phyloP scores from a whole-genome alignment of 2,329 filamentous ascomycete genomes.

The Thermomyces lanuginosus region DNA sequence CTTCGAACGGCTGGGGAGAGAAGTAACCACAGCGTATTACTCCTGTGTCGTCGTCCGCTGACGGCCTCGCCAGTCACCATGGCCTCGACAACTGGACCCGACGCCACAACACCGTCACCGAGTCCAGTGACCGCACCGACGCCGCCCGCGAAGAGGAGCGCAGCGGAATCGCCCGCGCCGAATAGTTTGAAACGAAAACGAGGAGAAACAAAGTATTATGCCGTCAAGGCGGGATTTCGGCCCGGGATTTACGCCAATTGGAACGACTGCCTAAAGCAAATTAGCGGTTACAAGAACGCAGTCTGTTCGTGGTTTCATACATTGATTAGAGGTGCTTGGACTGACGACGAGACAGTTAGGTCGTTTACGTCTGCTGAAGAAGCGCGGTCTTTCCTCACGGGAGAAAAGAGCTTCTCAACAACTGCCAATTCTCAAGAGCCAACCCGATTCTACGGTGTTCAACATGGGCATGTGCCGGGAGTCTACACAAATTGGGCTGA shows the following conservation, averaged over 20 bases:
- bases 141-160: constrained; percentile 12
- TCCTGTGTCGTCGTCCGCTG: background rate
- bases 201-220: constrained; percentile 43
- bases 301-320: constrained; percentile 41
- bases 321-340: constrained; percentile 1
- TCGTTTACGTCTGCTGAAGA: constrained; percentile 58
- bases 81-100: constrained; percentile 13
- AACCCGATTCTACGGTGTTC: constrained; percentile 45
- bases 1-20: constrained; percentile 1
- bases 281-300: constrained; percentile 48
- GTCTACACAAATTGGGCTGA: constrained; percentile 53
- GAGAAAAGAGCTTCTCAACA: constrained; percentile 35
- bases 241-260: constrained; percentile 50
- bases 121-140: constrained; percentile 15
- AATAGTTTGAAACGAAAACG: constrained; percentile 42
- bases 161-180: constrained; percentile 16
- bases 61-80: constrained; percentile 9
- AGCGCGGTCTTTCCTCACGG: constrained; percentile 60
- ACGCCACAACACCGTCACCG: constrained; percentile 22
- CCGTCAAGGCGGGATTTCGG: constrained; percentile 42
- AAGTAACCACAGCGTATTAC: background rate
- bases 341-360: constrained; percentile 56
- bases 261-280: constrained; percentile 45
- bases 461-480: constrained; percentile 40
- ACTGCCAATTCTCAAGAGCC: constrained; percentile 18